Evolutionary conservation across 2,329 filamentous ascomycete species (phyloP).

Genomic region (Verticillium albo-atrum): DNA sequence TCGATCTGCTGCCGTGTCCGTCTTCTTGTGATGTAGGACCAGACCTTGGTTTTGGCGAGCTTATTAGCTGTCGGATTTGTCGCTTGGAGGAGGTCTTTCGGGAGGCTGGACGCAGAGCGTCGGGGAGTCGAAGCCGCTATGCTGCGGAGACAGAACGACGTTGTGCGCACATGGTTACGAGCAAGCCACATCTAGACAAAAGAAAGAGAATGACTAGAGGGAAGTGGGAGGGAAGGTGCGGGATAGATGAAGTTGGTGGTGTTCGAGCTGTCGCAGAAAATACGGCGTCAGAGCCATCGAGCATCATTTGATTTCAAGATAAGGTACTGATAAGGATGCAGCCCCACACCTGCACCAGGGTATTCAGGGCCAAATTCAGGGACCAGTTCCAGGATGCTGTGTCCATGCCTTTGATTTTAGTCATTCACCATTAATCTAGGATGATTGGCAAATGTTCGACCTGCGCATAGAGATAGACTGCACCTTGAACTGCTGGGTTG

Average conservation of each 20-base stretch:
- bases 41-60: neutral
- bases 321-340: neutral
- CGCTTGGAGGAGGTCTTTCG: neutral
- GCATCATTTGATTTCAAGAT: neutral
- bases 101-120: neutral
- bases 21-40: neutral
- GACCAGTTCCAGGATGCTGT: no score
- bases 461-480: no score
- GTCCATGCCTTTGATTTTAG: neutral
- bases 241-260: neutral
- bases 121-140: neutral
- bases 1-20: neutral
- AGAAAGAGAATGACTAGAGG: neutral
- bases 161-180: neutral
- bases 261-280: neutral
- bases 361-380: no score
- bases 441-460: no score
- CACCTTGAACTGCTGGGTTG: no score
- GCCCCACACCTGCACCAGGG: neutral
- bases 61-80: neutral
- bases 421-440: no score
- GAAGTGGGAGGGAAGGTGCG: no score
- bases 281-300: neutral
- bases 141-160: neutral
- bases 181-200: conserved; percentile 1